Base-by-base conservation (phyloP, 768 basidiomycete genomes). In the Pulveroboletus sp. region DNA sequence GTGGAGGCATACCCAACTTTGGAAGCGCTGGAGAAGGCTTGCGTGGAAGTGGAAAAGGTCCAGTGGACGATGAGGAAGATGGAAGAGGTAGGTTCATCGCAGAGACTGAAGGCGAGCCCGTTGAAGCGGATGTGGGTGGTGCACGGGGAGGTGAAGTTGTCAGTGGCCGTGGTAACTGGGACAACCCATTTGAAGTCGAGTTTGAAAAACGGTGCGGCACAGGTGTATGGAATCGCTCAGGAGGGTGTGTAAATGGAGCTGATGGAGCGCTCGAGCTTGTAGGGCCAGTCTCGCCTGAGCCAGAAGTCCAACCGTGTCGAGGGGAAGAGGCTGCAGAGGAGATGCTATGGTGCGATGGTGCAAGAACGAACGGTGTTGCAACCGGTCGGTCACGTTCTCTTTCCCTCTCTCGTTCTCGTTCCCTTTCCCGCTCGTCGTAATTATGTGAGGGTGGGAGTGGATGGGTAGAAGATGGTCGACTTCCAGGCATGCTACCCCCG, bases 291-390 rank as follows among this genome's bases (percentile, higher is more conserved):
- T 65, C 65, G 43, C 55, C 54, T 28, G 62, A 49, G 33, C 58
- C 45, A 2, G 55, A 57, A 6, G 57, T 48, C 58, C 74, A 77
- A 8, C 68, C 68, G 57, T 75, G 76, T 43, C 67, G 65, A 2
- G 77, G 74, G 5, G 79, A 79, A 32, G 71, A 71, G 5, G 63
- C 56, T 35, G 68, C 60, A 14, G 68, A 65, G 18, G 61, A 43
- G 17, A 71, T 67, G 32, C 62, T 55, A 27, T 67, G 66, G 46
- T 77, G 73, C 28, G 76, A 72, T 6, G 78, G 73, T 7, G 68
- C 71, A 66, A 82, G 75, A 8, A 73, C 76, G 56, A 82, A 83
- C 3, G 80, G 76, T 36, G 74, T 77, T 6, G 79, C 72, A 40
- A 76, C 62, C 2, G 77, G 77, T 49, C 81, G 71, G 46, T 83